Percentiles rank a stretch among this genome's conserved stretches.
phyloP scores from a whole-genome alignment of 768 basidiomycete genomes.

The Porpolomopsis calyptriformis region DNA sequence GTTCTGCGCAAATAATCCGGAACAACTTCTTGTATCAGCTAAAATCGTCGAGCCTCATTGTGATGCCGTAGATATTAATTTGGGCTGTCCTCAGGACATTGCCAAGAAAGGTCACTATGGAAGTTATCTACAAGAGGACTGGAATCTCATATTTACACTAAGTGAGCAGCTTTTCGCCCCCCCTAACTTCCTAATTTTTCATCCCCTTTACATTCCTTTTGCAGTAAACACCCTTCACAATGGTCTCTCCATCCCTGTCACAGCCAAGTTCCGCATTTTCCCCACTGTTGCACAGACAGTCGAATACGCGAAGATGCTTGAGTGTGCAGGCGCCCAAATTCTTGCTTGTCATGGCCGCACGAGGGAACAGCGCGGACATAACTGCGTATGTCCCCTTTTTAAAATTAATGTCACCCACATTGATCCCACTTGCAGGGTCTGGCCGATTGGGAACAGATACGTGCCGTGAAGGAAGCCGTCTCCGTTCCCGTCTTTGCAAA shows the following conservation, averaged over 20 bases:
- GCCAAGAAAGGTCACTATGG: slow-evolving; percentile 83
- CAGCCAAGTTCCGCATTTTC: slow-evolving; percentile 93
- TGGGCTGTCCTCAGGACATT: slow-evolving; percentile 94
- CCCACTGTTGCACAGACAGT: slow-evolving; percentile 78
- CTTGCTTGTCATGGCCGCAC: slow-evolving; percentile 88
- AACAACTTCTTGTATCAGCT: slow-evolving; percentile 68
- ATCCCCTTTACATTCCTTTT: not conserved
- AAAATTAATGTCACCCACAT: slow-evolving; percentile 2
- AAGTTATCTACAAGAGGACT: slow-evolving; percentile 87
- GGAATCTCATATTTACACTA: slow-evolving; percentile 76
- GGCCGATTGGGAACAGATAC: slow-evolving; percentile 85
- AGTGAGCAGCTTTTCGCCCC: slow-evolving; percentile 34
- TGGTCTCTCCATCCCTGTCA: slow-evolving; percentile 84
- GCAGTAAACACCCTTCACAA: slow-evolving; percentile 71
- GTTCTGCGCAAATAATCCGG: slow-evolving; percentile 88
- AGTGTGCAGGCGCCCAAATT: slow-evolving; percentile 89
- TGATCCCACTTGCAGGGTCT: slow-evolving; percentile 44
- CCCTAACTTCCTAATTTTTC: not conserved
- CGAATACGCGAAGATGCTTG: slow-evolving; percentile 92
- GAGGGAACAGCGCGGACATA: slow-evolving; percentile 85
- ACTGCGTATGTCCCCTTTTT: slow-evolving; percentile 35
- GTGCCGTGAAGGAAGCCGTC: slow-evolving; percentile 82
- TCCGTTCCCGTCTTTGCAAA: slow-evolving; percentile 93
- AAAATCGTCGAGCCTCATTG: slow-evolving; percentile 65
- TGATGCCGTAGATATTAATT: slow-evolving; percentile 91